Base-by-base conservation (phyloP, 495 filamentous ascomycete genomes). In the Glutinoglossum americanum region DNA sequence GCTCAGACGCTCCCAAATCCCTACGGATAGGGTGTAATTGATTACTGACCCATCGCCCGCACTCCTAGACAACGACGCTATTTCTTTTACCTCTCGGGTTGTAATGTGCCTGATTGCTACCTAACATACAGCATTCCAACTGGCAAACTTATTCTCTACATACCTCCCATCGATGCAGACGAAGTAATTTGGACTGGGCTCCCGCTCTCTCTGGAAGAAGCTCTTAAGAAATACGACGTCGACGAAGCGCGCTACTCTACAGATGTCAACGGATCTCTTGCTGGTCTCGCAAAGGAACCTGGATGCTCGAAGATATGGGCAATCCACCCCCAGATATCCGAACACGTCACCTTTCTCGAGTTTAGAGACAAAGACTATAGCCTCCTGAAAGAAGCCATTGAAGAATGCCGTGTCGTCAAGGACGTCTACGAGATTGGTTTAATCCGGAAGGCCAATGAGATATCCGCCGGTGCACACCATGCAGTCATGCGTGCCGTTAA, bases 161-260 rank as follows among this genome's bases (percentile, higher is more conserved):
- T 99, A 60, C 90, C 93, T 5, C 84, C 87, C 1, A 77, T 94
- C 64, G 80, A 93, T 57, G 80, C 88, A 47, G 85, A 93, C 30
- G 80, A 80, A 44, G 92, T 97, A n/a, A 87, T 97, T 62, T 99
- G 93, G 93, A 84, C 83, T 26, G 93, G 93, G 28, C 78, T 97
- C 23, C 93, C 93, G 0, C 66, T 94, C 58, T 82, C 80, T 7
- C 65, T 71, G 33, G 72, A 82, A n/a, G 83, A 95, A 65, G 89
- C 89, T 21, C 65, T 78, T 45, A 65, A 79, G 28, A 76, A 76
- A 27, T 96, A 84, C 71, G 89, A 98, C 63, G 79, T 98, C 63
- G 92, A 96, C 63, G 72, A 74, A 8, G 86, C 87, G 60, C 74
- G 74, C 26, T 76, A 77, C 57, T 82, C 81, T 6, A 79, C 73